phyloP scores from a whole-genome alignment of 2,329 filamentous ascomycete species.

The Scedosporium dehoogii region DNA sequence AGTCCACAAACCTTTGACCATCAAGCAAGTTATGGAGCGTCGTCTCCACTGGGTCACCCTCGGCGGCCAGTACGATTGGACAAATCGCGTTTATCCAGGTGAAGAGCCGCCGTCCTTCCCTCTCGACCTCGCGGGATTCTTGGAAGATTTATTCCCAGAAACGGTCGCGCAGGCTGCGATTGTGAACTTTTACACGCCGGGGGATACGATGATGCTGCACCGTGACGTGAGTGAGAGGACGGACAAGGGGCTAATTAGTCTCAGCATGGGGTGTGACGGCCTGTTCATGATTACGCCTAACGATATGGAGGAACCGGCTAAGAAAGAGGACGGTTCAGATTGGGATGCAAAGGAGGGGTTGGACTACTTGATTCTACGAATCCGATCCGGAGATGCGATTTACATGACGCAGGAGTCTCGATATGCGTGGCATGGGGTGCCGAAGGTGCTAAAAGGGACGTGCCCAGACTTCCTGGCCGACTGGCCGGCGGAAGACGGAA shows the following conservation, averaged over 20 bases:
- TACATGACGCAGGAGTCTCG: conserved; percentile 77
- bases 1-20: conserved; percentile 65
- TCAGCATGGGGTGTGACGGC: conserved; percentile 84
- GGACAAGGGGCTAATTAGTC: conserved; percentile 66
- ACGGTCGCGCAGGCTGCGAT: conserved; percentile 83
- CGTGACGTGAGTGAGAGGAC: conserved; percentile 86
- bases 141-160: conserved; percentile 62
- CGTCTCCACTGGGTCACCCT: conserved; percentile 91
- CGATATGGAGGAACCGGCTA: conserved; percentile 18
- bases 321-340: conserved; percentile 14
- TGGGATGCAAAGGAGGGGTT: conserved; percentile 24
- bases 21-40: conserved; percentile 61
- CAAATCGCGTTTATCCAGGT: conserved; percentile 67
- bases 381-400: conserved; percentile 79
- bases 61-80: conserved; percentile 96
- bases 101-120: conserved; percentile 65
- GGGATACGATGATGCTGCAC: conserved; percentile 86
- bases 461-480: conserved; percentile 65
- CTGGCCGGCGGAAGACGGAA: conserved; percentile 57
- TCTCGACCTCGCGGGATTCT: conserved; percentile 55
- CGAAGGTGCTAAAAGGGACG: conserved; percentile 69
- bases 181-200: conserved; percentile 83
- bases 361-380: conserved; percentile 46
- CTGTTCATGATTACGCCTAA: conserved; percentile 75
- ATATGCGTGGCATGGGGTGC: conserved; percentile 93